Evolutionary conservation across 768 basidiomycete genomes (phyloP).

Genomic region (Suillus paluster): DNA sequence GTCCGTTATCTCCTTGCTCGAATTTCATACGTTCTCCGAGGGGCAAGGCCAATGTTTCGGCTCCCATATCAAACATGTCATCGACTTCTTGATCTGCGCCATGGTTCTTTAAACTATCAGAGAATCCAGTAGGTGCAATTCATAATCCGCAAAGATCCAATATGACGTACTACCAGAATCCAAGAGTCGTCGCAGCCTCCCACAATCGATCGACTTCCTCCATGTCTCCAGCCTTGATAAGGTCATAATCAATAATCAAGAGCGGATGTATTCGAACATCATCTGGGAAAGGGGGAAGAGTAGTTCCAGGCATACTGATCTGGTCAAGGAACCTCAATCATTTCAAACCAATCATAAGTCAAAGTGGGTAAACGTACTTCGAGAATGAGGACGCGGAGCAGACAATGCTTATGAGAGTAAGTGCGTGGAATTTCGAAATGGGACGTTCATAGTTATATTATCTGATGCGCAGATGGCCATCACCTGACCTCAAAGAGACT

Average conservation of each 20-base stretch:
- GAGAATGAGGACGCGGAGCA: neutral
- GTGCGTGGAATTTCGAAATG: neutral
- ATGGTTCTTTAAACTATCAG: conserved; percentile 47
- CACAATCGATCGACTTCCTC: conserved; percentile 48
- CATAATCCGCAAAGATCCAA: neutral
- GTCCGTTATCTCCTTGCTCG: conserved; percentile 46
- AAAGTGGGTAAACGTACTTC: neutral
- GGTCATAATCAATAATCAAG: conserved; percentile 48
- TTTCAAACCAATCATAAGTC: neutral
- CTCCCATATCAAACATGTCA: conserved; percentile 48
- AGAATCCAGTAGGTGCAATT: neutral
- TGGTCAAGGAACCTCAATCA: neutral
- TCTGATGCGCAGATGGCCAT: neutral
- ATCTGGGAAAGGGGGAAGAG: conserved; percentile 47
- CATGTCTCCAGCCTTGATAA: conserved; percentile 39
- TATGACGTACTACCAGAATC: conserved; percentile 57
- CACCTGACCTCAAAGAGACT: neutral
- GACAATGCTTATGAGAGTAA: neutral
- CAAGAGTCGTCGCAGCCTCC: conserved; percentile 51
- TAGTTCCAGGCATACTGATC: conserved; percentile 37
- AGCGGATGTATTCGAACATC: conserved; percentile 49
- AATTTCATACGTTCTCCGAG: conserved; percentile 47
- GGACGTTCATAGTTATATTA: neutral
- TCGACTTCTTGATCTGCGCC: conserved; percentile 40
- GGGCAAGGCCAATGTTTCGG: conserved; percentile 43